Conservation (phyloP, 495 filamentous ascomycete genomes). For the Tirmania nivea region DNA sequence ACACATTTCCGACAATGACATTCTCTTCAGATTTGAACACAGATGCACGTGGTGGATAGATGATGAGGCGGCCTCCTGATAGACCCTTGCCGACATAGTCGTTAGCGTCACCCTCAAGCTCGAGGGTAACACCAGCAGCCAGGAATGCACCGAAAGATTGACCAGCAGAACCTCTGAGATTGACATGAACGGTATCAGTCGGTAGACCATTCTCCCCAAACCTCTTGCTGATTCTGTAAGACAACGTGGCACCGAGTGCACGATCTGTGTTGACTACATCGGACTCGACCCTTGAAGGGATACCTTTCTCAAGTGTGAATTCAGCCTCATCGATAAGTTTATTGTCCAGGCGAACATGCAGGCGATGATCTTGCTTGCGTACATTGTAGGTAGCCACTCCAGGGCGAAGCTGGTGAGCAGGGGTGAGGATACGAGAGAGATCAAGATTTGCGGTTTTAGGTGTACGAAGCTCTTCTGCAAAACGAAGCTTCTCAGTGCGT, state of each 20-base stretch:
- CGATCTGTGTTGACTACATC: conserved; percentile 98
- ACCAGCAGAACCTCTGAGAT: conserved; percentile 95
- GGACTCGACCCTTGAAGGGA: conserved; percentile 87
- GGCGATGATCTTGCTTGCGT: conserved; percentile 87
- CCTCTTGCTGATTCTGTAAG: conserved; percentile 84
- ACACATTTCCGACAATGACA: conserved; percentile 87
- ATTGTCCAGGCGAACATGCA: conserved; percentile 91
- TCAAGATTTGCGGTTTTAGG: conserved; percentile 88
- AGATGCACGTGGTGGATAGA: conserved; percentile 85
- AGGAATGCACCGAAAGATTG: conserved; percentile 96
- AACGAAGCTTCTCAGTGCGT: conserved; percentile 65
- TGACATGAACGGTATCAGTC: conserved; percentile 88
- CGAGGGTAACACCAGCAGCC: conserved; percentile 83
- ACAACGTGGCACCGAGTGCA: conserved; percentile 80
- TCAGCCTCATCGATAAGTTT: conserved; percentile 97
- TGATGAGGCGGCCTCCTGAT: conserved; percentile 83
- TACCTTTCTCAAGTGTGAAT: conserved; percentile 84
- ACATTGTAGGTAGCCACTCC: conserved; percentile 98
- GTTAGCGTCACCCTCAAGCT: conserved; percentile 93
- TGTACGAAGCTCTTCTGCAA: conserved; percentile 72
- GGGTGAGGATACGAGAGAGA: conserved; percentile 84
- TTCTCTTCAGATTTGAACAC: conserved; percentile 98
- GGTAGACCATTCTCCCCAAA: conserved; percentile 84
- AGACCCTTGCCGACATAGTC: conserved; percentile 98
- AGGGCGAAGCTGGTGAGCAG: conserved; percentile 85